Evolutionary conservation across 257 asterid species (phyloP).

Genomic region (Penstemon newberryi): DNA sequence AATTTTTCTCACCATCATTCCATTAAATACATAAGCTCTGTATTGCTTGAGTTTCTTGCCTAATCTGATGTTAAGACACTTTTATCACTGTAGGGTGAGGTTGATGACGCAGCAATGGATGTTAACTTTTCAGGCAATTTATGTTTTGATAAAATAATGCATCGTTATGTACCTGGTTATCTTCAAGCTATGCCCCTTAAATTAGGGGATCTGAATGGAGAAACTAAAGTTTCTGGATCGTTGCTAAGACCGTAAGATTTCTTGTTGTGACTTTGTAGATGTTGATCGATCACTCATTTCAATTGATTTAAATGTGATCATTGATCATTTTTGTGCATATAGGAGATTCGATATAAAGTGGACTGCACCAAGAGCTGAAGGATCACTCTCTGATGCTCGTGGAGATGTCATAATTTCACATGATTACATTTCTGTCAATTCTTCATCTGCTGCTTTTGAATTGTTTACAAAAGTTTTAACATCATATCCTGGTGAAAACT

Average conservation of each 20-base stretch:
- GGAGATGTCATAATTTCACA: constrained; percentile 96
- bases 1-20: background rate
- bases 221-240: constrained; percentile 94
- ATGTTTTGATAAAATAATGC: constrained; percentile 79
- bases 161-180: constrained; percentile 81
- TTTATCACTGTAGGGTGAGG: constrained; percentile 76
- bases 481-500: constrained; percentile 65
- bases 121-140: constrained; percentile 95
- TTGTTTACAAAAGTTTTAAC: constrained; percentile 74
- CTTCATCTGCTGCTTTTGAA: constrained; percentile 96
- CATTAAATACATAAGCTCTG: constrained; percentile 7
- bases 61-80: constrained; percentile 25
- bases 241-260: constrained; percentile 90
- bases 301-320: constrained; percentile 12
- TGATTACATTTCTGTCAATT: constrained; percentile 77
- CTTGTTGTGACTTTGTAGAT: constrained; percentile 31
- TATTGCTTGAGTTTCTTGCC: background rate
- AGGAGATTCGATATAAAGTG: constrained; percentile 98
- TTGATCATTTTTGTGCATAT: constrained; percentile 24
- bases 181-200: constrained; percentile 76
- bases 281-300: constrained; percentile 24
- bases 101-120: constrained; percentile 94
- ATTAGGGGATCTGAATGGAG: constrained; percentile 90
- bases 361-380: constrained; percentile 98
- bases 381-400: constrained; percentile 97